Evolutionary conservation across 768 basidiomycete species (phyloP).

Genomic region (Tulasnella sp.): DNA sequence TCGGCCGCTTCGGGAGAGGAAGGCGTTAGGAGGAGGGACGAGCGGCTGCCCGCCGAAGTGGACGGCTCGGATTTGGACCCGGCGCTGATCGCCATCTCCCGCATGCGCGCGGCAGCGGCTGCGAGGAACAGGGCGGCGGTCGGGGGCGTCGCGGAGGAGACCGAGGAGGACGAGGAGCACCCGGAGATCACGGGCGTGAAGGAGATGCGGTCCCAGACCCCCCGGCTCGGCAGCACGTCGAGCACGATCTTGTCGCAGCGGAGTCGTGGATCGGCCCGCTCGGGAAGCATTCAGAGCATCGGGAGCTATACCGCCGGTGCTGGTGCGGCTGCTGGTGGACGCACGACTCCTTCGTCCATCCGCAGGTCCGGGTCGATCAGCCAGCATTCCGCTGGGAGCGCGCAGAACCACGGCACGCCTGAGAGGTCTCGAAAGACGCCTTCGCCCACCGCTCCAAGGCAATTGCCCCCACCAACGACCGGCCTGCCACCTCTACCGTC

Average conservation of each 20-base stretch:
- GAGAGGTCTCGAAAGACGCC: not conserved
- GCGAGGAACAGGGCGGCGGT: not conserved
- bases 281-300: not conserved
- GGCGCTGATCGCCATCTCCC: not conserved
- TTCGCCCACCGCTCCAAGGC: not conserved
- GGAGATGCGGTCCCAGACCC: not conserved
- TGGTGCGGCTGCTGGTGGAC: not conserved
- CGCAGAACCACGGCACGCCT: not conserved
- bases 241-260: not conserved
- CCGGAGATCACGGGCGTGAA: not conserved
- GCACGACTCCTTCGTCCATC: not conserved
- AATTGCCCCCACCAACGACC: not conserved
- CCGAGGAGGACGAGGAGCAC: not conserved
- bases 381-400: not conserved
- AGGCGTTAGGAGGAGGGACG: not conserved
- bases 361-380: not conserved
- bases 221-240: not conserved
- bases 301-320: not conserved
- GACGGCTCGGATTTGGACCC: not conserved
- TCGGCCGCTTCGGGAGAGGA: not conserved
- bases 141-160: not conserved
- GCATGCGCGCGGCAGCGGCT: not conserved
- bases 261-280: not conserved
- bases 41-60: not conserved
- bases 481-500: not conserved